phyloP scores from a whole-genome alignment of 768 basidiomycete genomes.

The Rhizopogon roseolus region DNA sequence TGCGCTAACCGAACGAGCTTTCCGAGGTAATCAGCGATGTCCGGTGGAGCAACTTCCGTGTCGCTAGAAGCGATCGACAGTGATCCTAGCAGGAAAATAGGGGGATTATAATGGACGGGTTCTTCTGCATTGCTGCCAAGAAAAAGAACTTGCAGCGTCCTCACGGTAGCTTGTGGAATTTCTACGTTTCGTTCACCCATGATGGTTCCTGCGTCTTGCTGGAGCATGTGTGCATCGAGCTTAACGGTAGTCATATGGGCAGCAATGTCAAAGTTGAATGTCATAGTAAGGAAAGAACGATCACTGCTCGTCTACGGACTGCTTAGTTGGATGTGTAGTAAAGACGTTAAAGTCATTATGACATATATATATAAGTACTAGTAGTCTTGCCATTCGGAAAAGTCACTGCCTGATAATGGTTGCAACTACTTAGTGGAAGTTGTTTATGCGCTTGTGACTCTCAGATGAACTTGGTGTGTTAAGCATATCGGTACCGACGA shows the following conservation, averaged over 20 bases:
- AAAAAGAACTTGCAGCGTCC: neutral
- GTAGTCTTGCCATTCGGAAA: neutral
- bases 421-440: no score
- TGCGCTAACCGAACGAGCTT: slow-evolving; percentile 36
- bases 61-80: neutral
- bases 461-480: no score
- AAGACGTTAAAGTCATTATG: neutral
- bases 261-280: neutral
- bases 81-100: slow-evolving; percentile 10
- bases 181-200: neutral
- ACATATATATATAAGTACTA: neutral
- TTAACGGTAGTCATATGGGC: neutral
- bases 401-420: no score
- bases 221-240: neutral
- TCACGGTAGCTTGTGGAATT: neutral
- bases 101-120: neutral
- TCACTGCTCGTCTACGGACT: no score
- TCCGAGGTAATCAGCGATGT: slow-evolving; percentile 7
- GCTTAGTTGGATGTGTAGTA: neutral
- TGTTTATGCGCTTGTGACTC: no score
- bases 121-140: neutral
- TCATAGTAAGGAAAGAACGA: no score
- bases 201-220: neutral
- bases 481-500: neutral
- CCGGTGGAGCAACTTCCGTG: slow-evolving; percentile 2